These are phyloP conservation scores for Claviceps sp. DNA, from an alignment of 2,329 filamentous ascomycete species.

Conservation along the genomic window DNA sequence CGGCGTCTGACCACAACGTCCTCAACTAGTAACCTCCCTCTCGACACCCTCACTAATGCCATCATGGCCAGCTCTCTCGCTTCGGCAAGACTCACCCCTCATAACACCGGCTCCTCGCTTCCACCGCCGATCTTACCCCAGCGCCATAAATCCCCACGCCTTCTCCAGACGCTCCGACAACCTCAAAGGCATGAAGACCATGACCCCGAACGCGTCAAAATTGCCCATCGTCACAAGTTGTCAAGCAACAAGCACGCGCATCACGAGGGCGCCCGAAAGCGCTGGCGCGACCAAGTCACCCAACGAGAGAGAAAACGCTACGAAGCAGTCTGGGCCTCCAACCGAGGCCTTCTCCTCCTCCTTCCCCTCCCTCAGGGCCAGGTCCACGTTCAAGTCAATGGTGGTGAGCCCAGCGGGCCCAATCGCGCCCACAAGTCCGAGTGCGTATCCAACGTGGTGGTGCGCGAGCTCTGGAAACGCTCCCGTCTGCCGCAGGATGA, in stretches of 20 bases:
- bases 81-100: conserved; percentile 39
- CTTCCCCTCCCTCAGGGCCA: conserved; percentile 6
- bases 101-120: conserved; percentile 23
- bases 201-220: conserved; percentile 36
- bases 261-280: conserved; percentile 59
- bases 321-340: conserved; percentile 75
- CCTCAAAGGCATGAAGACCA: conserved; percentile 36
- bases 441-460: conserved; percentile 53
- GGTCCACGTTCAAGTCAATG: conserved; percentile 4
- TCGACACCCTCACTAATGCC: conserved; percentile 56
- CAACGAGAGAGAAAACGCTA: conserved; percentile 64
- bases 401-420: conserved; percentile 8
- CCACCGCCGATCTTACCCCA: conserved; percentile 23
- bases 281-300: conserved; percentile 66
- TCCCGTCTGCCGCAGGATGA: conserved; percentile 54
- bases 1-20: conserved; percentile 15
- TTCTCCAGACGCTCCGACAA: conserved; percentile 55
- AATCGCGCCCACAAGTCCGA: conserved; percentile 22
- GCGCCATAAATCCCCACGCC: conserved; percentile 34
- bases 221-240: conserved; percentile 35
- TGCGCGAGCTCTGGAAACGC: conserved; percentile 61
- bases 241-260: conserved; percentile 52
- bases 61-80: conserved; percentile 66
- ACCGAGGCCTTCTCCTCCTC: conserved; percentile 44
- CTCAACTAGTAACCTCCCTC: conserved; percentile 28